Base-by-base conservation (phyloP, 1,139 yeast genomes). In the Suhomyces anneliseae region DNA sequence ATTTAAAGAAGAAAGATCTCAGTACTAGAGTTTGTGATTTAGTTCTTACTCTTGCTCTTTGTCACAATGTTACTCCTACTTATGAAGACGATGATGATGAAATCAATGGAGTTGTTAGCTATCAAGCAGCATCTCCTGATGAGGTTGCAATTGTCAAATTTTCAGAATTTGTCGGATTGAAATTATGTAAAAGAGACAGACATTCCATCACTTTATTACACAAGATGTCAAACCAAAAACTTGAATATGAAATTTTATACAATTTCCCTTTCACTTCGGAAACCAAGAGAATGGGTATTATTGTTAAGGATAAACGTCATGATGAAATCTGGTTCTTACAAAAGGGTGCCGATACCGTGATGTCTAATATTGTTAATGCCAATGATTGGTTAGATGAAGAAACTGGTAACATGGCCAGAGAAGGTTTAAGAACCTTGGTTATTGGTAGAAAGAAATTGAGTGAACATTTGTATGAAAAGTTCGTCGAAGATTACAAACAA, bases 371-470 rank as follows among this genome's bases (percentile, higher is more conserved):
- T 52, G 98, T 95, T 9, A 84, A 81, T 55, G 78, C 79, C 37
- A 92, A 85, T 62, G 98, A 93, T 63, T 95, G 99, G 99, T 70
- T 95, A 15, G 99, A 95, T 48, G 99, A 95, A 68, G 99, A 95
- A 67, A 89, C 96, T 0, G 86, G 92, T 19, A 95, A 95, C 60
- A 90, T 95, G 97, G 99, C 99, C 1, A 82, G 99, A 54, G 99
- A 95, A 69, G 99, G 99, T 9, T 75, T 95, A 53, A 81, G 99
- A 62, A 95, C 99, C 0, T 77, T 95, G 57, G 99, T 95, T 1
- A 82, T 95, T 56, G 98, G 93, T 24, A 78, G 96, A 47, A 90
- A 90, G 66, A 82, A 77, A 56, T 67, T 95, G 40, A 72, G 78
- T 10, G 59, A 64, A 10, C 76, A 78, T 44, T 56, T 75, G 2